phyloP scores from a whole-genome alignment of 352 stramenopile genomes.

The Elongisporangium anandrum region DNA sequence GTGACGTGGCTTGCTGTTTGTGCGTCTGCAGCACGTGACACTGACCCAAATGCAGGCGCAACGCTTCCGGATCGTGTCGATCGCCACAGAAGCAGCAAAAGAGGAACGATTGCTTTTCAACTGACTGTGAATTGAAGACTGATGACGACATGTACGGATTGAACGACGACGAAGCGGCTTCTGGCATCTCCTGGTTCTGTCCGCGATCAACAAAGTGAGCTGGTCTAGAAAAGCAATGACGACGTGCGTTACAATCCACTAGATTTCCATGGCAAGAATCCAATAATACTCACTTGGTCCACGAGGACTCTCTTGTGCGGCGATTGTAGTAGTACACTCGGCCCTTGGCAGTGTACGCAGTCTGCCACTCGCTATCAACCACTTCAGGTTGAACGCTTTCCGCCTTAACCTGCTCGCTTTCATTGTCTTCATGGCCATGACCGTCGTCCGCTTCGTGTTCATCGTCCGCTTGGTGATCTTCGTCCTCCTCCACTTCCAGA shows the following conservation, averaged over 20 bases:
- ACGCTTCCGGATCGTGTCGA: conserved; percentile 22
- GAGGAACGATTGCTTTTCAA: conserved; percentile 33
- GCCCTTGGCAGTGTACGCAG: conserved; percentile 80
- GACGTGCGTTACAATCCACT: not conserved
- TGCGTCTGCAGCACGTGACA: conserved; percentile 50
- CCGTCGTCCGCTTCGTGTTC: conserved; percentile 5
- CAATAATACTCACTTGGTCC: conserved; percentile 53
- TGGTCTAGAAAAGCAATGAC: not conserved
- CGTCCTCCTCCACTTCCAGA: not conserved
- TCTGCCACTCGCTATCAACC: conserved; percentile 64
- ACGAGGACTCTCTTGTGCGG: conserved; percentile 78
- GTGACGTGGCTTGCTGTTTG: conserved; percentile 42
- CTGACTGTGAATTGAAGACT: conserved; percentile 5
- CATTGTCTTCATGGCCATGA: conserved; percentile 6
- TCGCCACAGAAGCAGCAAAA: conserved; percentile 79
- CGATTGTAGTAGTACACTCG: conserved; percentile 89
- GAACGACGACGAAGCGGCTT: not conserved
- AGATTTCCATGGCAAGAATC: too few species aligned
- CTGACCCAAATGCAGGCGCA: conserved; percentile 38
- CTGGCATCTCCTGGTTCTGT: not conserved
- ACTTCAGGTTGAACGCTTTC: not conserved
- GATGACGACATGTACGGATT: not conserved
- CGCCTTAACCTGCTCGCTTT: conserved; percentile 8
- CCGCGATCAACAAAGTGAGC: not conserved
- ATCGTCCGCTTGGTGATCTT: conserved; percentile 4